Evolutionary conservation across 129 eudicot species (phyloP).

Genomic region (Chrysanthemum seticuspe): DNA sequence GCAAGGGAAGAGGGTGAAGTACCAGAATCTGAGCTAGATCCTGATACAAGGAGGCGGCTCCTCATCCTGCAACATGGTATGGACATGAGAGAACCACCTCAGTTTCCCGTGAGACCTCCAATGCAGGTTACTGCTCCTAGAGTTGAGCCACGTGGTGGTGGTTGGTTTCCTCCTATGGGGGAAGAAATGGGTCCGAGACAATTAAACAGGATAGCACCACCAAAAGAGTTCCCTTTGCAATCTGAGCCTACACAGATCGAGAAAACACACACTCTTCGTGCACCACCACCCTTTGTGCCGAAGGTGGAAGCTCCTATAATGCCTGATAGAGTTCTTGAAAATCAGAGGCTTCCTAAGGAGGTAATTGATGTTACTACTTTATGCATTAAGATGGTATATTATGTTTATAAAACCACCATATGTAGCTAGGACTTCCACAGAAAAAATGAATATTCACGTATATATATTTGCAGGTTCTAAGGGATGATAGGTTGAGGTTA

Average conservation of each 20-base stretch:
- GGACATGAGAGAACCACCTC: constrained; percentile 76
- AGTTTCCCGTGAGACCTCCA: constrained; percentile 66
- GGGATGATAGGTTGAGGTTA: constrained; percentile 65
- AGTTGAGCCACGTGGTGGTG: constrained; percentile 62
- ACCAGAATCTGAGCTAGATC: constrained; percentile 95
- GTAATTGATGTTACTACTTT: constrained; percentile 33
- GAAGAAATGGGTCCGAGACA: constrained; percentile 78
- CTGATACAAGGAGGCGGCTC: constrained; percentile 91
- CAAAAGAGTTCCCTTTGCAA: constrained; percentile 53
- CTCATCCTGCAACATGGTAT: constrained; percentile 95
- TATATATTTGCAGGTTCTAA: constrained; percentile 48
- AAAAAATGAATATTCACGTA: constrained; percentile 1
- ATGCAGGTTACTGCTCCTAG: constrained; percentile 58
- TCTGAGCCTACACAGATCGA: constrained; percentile 59
- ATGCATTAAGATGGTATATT: constrained; percentile 1
- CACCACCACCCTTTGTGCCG: constrained; percentile 57
- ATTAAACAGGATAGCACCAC: constrained; percentile 38
- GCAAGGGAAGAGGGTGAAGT: constrained; percentile 99
- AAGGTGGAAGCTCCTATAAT: constrained; percentile 53
- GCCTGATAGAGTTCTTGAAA: constrained; percentile 65
- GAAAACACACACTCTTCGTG: constrained; percentile 57
- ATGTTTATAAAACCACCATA: background rate
- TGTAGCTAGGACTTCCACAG: background rate
- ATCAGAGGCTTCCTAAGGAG: constrained; percentile 78
- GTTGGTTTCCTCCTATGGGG: constrained; percentile 76